phyloP scores from a whole-genome alignment of 2,329 filamentous ascomycete genomes.

The Phyllosticta citribraziliensis region DNA sequence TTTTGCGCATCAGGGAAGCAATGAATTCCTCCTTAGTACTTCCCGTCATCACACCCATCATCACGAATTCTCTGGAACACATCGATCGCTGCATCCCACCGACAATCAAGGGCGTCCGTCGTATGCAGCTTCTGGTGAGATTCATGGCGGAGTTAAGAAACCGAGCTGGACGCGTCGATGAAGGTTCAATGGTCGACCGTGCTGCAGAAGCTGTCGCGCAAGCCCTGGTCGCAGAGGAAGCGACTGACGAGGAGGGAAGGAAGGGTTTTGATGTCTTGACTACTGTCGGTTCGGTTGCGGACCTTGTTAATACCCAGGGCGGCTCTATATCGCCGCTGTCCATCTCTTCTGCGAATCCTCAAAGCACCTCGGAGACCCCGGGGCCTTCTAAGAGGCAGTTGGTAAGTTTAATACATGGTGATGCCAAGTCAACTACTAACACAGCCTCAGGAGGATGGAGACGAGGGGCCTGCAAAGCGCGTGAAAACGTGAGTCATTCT shows the following conservation, averaged over 20 bases:
- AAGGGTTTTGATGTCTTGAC: background rate
- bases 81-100: constrained; percentile 30
- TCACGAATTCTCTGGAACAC: constrained; percentile 34
- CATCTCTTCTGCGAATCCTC: background rate
- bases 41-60: constrained; percentile 30
- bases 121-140: constrained; percentile 27
- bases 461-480: constrained; percentile 6
- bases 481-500: constrained; percentile 19
- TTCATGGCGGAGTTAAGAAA: constrained; percentile 24
- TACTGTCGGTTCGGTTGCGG: background rate
- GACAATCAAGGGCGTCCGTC: constrained; percentile 5
- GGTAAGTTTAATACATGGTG: background rate
- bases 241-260: background rate
- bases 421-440: constrained; percentile 1
- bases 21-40: constrained; percentile 16
- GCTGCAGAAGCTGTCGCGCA: constrained; percentile 20
- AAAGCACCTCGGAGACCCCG: background rate
- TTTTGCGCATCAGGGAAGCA: constrained; percentile 8
- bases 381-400: background rate
- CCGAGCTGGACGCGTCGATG: constrained; percentile 25
- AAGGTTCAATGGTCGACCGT: constrained; percentile 15
- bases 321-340: background rate
- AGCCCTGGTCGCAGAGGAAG: constrained; percentile 15
- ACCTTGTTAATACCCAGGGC: background rate
- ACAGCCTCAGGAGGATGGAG: constrained; percentile 12